Evolutionary conservation across 2,329 filamentous ascomycete genomes (phyloP).

Genomic region (Metarhizium rileyi): DNA sequence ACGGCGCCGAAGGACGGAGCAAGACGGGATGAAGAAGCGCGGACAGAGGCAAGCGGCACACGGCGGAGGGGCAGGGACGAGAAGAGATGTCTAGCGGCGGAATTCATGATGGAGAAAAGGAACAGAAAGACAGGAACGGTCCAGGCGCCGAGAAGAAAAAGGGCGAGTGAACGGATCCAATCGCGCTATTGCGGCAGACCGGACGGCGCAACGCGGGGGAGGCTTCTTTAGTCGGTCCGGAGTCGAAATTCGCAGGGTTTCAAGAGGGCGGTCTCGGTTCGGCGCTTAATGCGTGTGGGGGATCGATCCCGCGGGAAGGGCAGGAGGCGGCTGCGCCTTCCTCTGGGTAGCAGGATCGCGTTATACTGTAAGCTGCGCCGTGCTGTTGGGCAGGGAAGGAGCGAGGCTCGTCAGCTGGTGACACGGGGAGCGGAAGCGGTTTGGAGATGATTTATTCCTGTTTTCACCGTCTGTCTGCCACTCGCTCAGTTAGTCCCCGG

Average conservation of each 20-base stretch:
- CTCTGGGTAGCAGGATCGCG: too few relatives aligned
- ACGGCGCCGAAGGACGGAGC: constrained; percentile 34
- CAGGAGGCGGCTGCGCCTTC: too few relatives aligned
- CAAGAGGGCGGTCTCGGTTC: not conserved
- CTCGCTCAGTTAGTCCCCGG: not conserved
- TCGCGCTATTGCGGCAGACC: not conserved
- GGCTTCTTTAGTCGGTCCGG: not conserved
- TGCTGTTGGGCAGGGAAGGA: not conserved
- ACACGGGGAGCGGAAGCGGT: not conserved
- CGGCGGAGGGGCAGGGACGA: constrained; percentile 20
- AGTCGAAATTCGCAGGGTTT: constrained; percentile 1
- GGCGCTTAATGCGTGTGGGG: not conserved
- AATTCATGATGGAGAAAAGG: constrained; percentile 15
- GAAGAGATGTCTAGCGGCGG: constrained; percentile 21
- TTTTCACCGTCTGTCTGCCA: not conserved
- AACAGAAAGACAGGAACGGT: constrained; percentile 6
- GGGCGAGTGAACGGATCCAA: constrained; percentile 1
- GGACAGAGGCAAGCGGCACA: constrained; percentile 14
- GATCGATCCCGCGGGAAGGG: too few relatives aligned
- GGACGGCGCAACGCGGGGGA: constrained; percentile 4
- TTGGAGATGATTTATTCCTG: not conserved
- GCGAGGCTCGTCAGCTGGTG: not conserved
- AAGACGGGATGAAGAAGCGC: constrained; percentile 28
- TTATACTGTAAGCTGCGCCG: constrained; percentile 3
- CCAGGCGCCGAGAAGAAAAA: constrained; percentile 13